A percentile compares a stretch with the other conserved stretches of the same genome.
These are phyloP conservation scores for Saccharomyces hybrid DNA, from an alignment of 1,139 yeast genomes.

Conservation along the genomic window DNA sequence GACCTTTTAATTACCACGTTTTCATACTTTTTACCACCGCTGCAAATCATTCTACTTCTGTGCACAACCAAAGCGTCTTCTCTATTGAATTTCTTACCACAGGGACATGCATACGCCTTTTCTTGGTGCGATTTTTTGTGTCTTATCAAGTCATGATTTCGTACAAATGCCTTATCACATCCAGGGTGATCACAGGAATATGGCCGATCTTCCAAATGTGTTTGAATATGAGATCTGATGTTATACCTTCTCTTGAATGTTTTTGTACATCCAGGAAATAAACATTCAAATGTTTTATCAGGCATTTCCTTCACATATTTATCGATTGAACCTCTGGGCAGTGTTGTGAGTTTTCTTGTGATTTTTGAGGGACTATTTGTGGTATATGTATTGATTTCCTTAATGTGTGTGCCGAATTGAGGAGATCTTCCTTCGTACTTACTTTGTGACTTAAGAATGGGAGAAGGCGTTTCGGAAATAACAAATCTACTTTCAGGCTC, in stretches of 20 bases:
- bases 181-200: constrained; percentile 54
- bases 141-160: constrained; percentile 88
- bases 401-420: constrained; percentile 10
- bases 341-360: constrained; percentile 47
- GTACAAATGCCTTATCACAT: constrained; percentile 65
- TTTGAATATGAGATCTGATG: constrained; percentile 94
- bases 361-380: constrained; percentile 27
- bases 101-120: constrained; percentile 68
- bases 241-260: constrained; percentile 83
- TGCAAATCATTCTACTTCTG: constrained; percentile 67
- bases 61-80: constrained; percentile 86
- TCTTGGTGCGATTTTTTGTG: constrained; percentile 85
- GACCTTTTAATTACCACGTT: constrained; percentile 28
- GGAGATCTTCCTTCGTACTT: constrained; percentile 22
- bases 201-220: constrained; percentile 93
- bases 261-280: constrained; percentile 74
- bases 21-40: constrained; percentile 51
- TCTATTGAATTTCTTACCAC: constrained; percentile 88
- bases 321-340: constrained; percentile 89
- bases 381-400: background rate
- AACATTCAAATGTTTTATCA: constrained; percentile 61
- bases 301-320: constrained; percentile 58
- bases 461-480: constrained; percentile 33
- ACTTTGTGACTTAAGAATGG: constrained; percentile 32
- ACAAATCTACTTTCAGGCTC: constrained; percentile 20